A percentile compares a stretch with the other conserved stretches of the same genome.
These are phyloP conservation scores for Fusarium sp. DNA, from an alignment of 2,329 filamentous ascomycete genomes.

Conservation along the genomic window DNA sequence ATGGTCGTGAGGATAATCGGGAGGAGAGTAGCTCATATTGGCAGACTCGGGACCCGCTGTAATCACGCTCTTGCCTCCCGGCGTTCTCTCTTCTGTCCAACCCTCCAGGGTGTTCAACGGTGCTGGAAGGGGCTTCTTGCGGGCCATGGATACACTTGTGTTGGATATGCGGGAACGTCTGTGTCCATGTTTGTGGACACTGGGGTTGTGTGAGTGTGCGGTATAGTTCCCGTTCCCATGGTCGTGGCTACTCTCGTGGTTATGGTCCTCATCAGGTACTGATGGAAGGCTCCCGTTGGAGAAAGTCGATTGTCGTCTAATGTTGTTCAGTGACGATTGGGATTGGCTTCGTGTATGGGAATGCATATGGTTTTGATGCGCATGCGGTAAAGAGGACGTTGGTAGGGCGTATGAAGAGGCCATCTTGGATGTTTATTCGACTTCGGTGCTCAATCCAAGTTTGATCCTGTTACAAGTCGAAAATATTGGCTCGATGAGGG, in stretches of 20 bases:
- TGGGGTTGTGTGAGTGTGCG: constrained; percentile 45
- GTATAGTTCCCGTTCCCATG: constrained; percentile 41
- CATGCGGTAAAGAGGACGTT: constrained; percentile 63
- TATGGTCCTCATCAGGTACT: constrained; percentile 52
- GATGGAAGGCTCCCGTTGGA: constrained; percentile 51
- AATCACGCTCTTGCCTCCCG: constrained; percentile 57
- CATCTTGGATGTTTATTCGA: constrained; percentile 52
- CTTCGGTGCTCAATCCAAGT: constrained; percentile 16
- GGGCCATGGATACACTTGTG: constrained; percentile 44
- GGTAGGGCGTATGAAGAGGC: constrained; percentile 67
- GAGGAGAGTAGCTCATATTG: constrained; percentile 48
- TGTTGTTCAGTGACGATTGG: constrained; percentile 57
- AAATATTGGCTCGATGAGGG: constrained; percentile 10
- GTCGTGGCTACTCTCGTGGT: constrained; percentile 45
- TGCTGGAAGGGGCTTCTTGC: constrained; percentile 51
- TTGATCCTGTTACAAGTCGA: constrained; percentile 2
- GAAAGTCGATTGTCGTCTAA: constrained; percentile 50
- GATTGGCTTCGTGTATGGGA: constrained; percentile 56
- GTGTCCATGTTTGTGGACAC: constrained; percentile 48
- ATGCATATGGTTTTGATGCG: constrained; percentile 59
- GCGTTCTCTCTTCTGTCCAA: constrained; percentile 58
- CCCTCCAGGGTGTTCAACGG: constrained; percentile 54
- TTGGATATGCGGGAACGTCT: constrained; percentile 51
- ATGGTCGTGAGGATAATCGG: constrained; percentile 49
- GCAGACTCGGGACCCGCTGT: constrained; percentile 50